phyloP scores from a whole-genome alignment of 73 alveolate species.

The Paramecium caudatum region DNA sequence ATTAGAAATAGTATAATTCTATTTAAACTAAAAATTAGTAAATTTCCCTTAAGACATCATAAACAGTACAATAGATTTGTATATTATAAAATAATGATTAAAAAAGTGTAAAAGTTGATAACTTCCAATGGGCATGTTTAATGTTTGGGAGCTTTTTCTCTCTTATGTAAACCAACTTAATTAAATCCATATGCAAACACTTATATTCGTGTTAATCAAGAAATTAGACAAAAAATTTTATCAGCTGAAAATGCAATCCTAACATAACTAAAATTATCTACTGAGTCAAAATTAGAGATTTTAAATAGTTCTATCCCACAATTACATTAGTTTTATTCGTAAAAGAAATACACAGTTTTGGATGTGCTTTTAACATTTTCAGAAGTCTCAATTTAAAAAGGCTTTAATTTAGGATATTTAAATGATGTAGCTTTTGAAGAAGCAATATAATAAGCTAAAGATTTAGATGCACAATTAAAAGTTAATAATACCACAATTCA shows the following conservation, averaged over 20 bases:
- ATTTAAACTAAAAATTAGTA: too few relatives aligned
- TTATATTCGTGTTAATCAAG: slow-evolving; percentile 12
- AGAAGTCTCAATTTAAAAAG: not conserved
- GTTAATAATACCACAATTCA: not conserved
- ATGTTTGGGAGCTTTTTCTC: not conserved
- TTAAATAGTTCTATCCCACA: slow-evolving; percentile 16
- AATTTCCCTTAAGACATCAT: too few relatives aligned
- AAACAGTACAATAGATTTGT: too few relatives aligned
- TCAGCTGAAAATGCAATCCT: not conserved
- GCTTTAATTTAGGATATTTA: slow-evolving; percentile 1
- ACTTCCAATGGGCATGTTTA: not conserved
- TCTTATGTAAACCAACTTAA: not conserved
- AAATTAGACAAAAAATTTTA: not conserved
- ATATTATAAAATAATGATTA: not conserved
- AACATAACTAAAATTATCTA: not conserved
- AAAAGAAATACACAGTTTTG: slow-evolving; percentile 5
- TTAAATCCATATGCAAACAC: not conserved
- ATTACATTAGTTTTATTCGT: not conserved
- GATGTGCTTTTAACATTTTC: slow-evolving; percentile 7
- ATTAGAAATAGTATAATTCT: too few relatives aligned
- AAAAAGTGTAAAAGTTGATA: not conserved
- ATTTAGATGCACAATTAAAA: not conserved
- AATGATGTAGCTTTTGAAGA: slow-evolving; percentile 26
- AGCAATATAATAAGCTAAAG: not conserved
- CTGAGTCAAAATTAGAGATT: not conserved